Evolutionary conservation across 2,329 filamentous ascomycete species (phyloP).

Genomic region (Xylariaceae sp.): DNA sequence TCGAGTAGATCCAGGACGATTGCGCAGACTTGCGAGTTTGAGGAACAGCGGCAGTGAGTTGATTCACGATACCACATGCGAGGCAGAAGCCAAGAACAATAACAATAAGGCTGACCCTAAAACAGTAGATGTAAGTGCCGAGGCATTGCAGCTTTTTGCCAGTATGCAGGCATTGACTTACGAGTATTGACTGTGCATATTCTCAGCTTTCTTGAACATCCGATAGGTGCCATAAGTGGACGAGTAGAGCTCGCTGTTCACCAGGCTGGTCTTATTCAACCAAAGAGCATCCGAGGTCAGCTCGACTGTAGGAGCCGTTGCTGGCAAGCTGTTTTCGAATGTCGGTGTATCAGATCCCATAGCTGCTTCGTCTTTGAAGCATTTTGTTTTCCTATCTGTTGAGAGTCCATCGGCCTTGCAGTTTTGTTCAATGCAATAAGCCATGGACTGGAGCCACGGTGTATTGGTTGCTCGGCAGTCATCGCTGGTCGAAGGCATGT

Average conservation of each 20-base stretch:
- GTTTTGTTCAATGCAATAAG: slow-evolving; percentile 16
- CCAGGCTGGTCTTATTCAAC: slow-evolving; percentile 30
- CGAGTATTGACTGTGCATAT: slow-evolving; percentile 29
- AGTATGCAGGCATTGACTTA: slow-evolving; percentile 11
- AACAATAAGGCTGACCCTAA: slow-evolving; percentile 18
- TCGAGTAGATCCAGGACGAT: slow-evolving; percentile 5
- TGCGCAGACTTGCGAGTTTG: slow-evolving; percentile 6
- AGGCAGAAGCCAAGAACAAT: slow-evolving; percentile 20
- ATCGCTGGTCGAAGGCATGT: slow-evolving; percentile 18
- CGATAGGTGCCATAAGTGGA: slow-evolving; percentile 24
- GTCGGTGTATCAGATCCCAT: slow-evolving; percentile 18
- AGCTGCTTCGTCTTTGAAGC: slow-evolving; percentile 24
- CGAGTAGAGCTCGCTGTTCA: slow-evolving; percentile 25
- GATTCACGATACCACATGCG: slow-evolving; percentile 15
- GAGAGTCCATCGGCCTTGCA: slow-evolving; percentile 15
- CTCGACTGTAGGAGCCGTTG: slow-evolving; percentile 16
- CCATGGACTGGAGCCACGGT: slow-evolving; percentile 21
- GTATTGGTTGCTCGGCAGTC: slow-evolving; percentile 15
- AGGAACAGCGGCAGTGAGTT: slow-evolving; percentile 11
- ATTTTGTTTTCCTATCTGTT: slow-evolving; percentile 24
- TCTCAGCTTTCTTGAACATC: slow-evolving; percentile 29
- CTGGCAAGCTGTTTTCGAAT: slow-evolving; percentile 24
- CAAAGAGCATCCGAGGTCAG: slow-evolving; percentile 24
- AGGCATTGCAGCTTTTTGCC: not conserved
- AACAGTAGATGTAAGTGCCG: not conserved